Percentiles rank a stretch among this genome's conserved stretches.
phyloP scores from a whole-genome alignment of 352 stramenopile genomes.

The Phytophthora pluvialis region DNA sequence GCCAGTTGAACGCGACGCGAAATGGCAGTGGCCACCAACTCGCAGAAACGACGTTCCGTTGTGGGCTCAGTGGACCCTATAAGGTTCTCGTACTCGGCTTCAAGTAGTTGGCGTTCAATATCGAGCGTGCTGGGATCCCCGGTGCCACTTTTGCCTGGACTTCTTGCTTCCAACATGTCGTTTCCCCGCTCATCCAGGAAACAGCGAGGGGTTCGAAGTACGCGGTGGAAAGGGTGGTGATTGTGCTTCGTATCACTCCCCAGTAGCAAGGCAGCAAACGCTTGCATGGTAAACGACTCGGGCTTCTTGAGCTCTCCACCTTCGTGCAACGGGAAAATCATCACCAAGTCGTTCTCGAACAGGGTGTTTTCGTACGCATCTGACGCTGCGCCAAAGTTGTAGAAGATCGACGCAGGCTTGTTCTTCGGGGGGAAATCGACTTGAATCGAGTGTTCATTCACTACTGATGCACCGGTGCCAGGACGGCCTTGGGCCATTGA shows the following conservation, averaged over 20 bases:
- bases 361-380: conserved; percentile 52
- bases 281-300: conserved; percentile 53
- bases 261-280: conserved; percentile 67
- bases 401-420: conserved; percentile 38
- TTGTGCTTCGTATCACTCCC: conserved; percentile 48
- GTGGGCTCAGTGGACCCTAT: conserved; percentile 44
- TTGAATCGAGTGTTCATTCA: conserved; percentile 39
- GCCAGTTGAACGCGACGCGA: conserved; percentile 66
- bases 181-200: conserved; percentile 63
- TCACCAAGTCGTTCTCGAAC: conserved; percentile 74
- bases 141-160: conserved; percentile 37
- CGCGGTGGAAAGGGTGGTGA: conserved; percentile 54
- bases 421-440: conserved; percentile 38
- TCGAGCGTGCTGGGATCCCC: conserved; percentile 31
- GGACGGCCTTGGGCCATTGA: conserved; percentile 11
- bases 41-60: conserved; percentile 61
- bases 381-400: conserved; percentile 22
- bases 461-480: conserved; percentile 10
- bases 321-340: conserved; percentile 71
- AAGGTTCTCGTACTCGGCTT: conserved; percentile 62
- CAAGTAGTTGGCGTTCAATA: conserved; percentile 43
- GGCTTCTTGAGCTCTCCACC: conserved; percentile 62
- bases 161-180: conserved; percentile 36
- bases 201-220: conserved; percentile 62
- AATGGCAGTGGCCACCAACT: conserved; percentile 63